Conservation (phyloP, 192 early-diverging fungal genomes). For the Linnemannia hyalina region DNA sequence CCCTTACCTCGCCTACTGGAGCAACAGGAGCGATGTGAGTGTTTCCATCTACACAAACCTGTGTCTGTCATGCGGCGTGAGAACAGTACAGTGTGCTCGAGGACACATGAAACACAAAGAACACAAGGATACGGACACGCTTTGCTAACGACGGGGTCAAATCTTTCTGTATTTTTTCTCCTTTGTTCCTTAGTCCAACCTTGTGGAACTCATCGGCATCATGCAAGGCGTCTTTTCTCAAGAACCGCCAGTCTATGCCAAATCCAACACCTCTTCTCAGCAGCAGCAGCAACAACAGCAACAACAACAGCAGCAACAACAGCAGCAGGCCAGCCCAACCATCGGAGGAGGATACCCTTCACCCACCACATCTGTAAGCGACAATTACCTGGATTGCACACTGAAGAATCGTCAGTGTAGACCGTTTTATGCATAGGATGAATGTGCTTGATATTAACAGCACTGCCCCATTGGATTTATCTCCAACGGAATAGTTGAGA, state of each 20-base stretch:
- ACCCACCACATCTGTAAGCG: slow-evolving; percentile 42
- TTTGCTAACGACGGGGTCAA: slow-evolving; percentile 37
- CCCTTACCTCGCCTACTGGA: slow-evolving; percentile 87
- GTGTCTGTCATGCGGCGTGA: not conserved
- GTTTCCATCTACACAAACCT: not conserved
- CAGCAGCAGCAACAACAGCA: slow-evolving; percentile 50
- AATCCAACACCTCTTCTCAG: slow-evolving; percentile 43
- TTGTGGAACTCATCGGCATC: slow-evolving; percentile 70
- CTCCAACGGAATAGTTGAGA: slow-evolving; percentile 13
- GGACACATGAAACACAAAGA: not conserved
- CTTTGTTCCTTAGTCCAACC: slow-evolving; percentile 37
- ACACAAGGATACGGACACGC: not conserved
- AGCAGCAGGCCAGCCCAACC: slow-evolving; percentile 39
- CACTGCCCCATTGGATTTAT: not conserved
- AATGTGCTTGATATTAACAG: not conserved
- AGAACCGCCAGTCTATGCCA: slow-evolving; percentile 85
- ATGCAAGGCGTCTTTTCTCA: slow-evolving; percentile 79
- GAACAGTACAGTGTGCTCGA: slow-evolving; percentile 2
- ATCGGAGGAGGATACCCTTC: slow-evolving; percentile 46
- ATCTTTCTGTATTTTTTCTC: slow-evolving; percentile 47
- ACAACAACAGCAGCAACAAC: slow-evolving; percentile 20
- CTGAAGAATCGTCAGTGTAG: no score
- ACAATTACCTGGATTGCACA: not conserved
- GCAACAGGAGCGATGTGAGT: slow-evolving; percentile 61
- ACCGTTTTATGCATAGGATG: not conserved